Evolutionary conservation across 495 filamentous ascomycete genomes (phyloP).

Genomic region (Penicillium herquei): DNA sequence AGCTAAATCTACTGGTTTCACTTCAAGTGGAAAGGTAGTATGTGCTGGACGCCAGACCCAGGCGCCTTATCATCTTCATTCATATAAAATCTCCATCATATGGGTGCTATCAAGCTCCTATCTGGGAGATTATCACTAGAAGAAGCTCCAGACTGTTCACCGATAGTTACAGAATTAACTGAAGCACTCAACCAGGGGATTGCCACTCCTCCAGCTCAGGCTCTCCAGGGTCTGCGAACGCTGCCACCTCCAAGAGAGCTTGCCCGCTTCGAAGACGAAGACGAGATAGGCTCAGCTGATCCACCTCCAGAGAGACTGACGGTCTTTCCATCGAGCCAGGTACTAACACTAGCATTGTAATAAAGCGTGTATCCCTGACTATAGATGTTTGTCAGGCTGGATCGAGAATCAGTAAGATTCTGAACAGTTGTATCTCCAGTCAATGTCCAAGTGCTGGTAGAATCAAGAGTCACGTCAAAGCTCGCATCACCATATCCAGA

Average conservation of each 20-base stretch:
- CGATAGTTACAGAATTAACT: too few relatives aligned
- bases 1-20: too few relatives aligned
- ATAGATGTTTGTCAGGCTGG: conserved; percentile 8
- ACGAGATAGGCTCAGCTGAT: conserved; percentile 17
- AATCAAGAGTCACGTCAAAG: conserved; percentile 15
- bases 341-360: conserved; percentile 12
- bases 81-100: too few relatives aligned
- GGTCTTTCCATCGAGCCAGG: conserved; percentile 14
- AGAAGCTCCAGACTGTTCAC: too few relatives aligned
- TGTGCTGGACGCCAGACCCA: too few relatives aligned
- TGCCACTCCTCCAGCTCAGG: not conserved
- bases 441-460: conserved; percentile 18
- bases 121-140: too few relatives aligned
- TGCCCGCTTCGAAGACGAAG: not conserved
- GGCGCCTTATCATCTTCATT: too few relatives aligned
- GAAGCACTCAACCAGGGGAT: too few relatives aligned
- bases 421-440: conserved; percentile 11
- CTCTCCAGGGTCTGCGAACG: not conserved
- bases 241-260: not conserved
- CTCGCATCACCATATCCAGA: conserved; percentile 8
- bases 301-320: conserved; percentile 11
- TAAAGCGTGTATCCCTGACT: conserved; percentile 10
- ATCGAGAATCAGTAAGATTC: conserved; percentile 14
- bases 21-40: too few relatives aligned
- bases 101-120: too few relatives aligned